Evolutionary conservation across 306 rosid species (phyloP).

Genomic region (Cucurbita argyrosperma): DNA sequence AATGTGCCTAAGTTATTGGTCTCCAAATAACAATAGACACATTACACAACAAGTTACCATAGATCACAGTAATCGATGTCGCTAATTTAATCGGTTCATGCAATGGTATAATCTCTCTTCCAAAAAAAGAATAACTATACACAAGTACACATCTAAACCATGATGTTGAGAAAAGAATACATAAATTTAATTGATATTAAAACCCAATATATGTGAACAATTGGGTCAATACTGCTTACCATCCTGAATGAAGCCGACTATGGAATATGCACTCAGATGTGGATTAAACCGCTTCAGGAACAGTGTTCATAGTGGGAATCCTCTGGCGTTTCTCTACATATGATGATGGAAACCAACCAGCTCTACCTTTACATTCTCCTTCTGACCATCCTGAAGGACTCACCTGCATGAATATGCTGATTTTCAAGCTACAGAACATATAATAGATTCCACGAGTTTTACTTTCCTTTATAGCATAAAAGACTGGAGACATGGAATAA

Average conservation of each 20-base stretch:
- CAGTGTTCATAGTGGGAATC: constrained; percentile 31
- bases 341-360: constrained; percentile 90
- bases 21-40: not conserved
- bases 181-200: not conserved
- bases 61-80: not conserved
- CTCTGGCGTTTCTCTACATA: constrained; percentile 78
- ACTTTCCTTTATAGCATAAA: not conserved
- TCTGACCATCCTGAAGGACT: constrained; percentile 85
- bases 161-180: not conserved
- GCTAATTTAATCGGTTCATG: not conserved
- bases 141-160: not conserved
- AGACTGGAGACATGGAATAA: not conserved
- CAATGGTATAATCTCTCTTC: not conserved
- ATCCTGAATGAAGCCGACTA: not conserved
- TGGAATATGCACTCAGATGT: not conserved
- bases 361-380: constrained; percentile 85
- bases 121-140: not conserved
- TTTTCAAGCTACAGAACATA: not conserved
- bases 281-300: not conserved
- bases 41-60: not conserved
- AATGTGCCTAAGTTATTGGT: not conserved
- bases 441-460: not conserved
- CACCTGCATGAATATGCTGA: constrained; percentile 30
- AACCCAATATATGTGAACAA: not conserved
- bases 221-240: not conserved